Base-by-base conservation (phyloP, 306 rosid species). In the Gillenia trifoliata region DNA sequence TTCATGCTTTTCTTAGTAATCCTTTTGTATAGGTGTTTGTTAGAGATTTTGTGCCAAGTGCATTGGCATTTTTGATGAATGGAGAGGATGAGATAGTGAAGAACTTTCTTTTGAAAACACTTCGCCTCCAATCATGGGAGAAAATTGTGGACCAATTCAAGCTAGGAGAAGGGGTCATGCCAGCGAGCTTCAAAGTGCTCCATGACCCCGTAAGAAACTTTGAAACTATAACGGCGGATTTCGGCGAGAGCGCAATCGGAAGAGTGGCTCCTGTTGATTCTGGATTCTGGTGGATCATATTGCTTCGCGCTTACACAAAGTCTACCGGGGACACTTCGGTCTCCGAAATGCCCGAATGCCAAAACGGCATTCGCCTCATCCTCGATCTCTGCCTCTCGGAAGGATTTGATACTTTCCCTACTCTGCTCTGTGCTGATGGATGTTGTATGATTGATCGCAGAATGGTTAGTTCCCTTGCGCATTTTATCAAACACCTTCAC, bases 241-340 rank as follows among this genome's bases (percentile, higher is more conserved):
- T 81, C 8, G 81, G 84, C 4, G 84, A 75, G 69, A 76, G 75
- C 22, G 84, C 84, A 65, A 81, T 81, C 34, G 84, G 84, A 57
- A 81, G 84, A 76, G 84, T 81, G 5, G 84, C 84, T 66, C 84
- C 84, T 11, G 84, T 81, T 47, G 84, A 81, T 64, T 81, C 81
- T 64, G 84, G 84, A 30, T 81, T 81, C 12, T 75, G 84, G 80
- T 81, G 84, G 84, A 81, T 81, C 28, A 81, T 81, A 57, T 29
- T 81, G 64, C 81, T 81, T 28, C 84, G 84, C n/a, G 84, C 84
- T 16, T 81, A 81, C 68, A 81, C 84, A 45, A 81, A 81, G 68
- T 77, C 79, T 16, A 81, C 84, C 17, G 84, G 80, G 28, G 78
- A 81, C 80, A 17, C 74, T 34, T 65, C 80, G 12, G 49, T 81